phyloP scores from a whole-genome alignment of 805 yeast genomes.

The Spathaspora girioi region DNA sequence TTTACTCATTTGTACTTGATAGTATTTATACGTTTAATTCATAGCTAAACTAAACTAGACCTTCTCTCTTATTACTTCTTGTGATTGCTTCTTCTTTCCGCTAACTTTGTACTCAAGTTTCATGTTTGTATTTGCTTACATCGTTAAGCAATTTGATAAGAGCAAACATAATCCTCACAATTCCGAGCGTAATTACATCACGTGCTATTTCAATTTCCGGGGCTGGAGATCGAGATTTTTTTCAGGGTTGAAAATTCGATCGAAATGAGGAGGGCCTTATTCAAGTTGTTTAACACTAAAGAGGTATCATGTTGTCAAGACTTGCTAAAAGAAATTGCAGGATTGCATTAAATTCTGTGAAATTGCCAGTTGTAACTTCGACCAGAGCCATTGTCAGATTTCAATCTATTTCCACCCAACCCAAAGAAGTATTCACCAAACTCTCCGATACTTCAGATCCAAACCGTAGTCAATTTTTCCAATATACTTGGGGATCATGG shows the following conservation, averaged over 20 bases:
- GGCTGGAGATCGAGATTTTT: no score
- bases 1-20: background rate
- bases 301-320: background rate
- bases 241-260: no score
- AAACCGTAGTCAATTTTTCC: slow-evolving; percentile 67
- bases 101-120: no score
- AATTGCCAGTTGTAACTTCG: background rate
- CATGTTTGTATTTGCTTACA: no score
- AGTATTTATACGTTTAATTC: background rate
- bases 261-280: no score
- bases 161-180: no score
- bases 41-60: no score
- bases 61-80: no score
- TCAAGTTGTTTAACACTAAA: background rate
- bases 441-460: slow-evolving; percentile 63
- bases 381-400: background rate
- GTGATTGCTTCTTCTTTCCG: no score
- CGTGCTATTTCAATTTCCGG: no score
- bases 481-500: slow-evolving; percentile 97
- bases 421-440: slow-evolving; percentile 47
- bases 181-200: no score
- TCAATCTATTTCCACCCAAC: slow-evolving; percentile 13
- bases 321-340: background rate
- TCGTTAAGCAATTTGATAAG: no score
- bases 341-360: background rate